These are phyloP conservation scores for Phytopythium montanum DNA, from an alignment of 352 stramenopile species.

Conservation along the genomic window DNA sequence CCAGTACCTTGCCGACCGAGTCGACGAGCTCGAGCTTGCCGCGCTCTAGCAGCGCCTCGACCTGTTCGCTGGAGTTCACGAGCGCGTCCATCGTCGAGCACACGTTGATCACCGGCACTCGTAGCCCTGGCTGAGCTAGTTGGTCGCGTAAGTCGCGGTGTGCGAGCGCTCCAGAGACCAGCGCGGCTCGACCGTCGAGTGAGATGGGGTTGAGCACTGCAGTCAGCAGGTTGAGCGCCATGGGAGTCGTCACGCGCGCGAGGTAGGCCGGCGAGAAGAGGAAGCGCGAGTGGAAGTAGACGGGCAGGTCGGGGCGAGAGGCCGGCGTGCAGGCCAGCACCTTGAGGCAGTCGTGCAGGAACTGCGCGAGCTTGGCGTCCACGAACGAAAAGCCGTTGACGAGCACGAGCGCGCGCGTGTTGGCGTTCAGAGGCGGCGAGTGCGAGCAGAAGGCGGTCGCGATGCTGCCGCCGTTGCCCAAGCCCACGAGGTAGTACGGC, in stretches of 20 bases:
- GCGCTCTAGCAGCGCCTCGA: constrained; percentile 59
- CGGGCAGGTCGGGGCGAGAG: constrained; percentile 89
- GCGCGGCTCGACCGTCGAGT: constrained; percentile 82
- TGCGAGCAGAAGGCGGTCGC: constrained; percentile 74
- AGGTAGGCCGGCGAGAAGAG: constrained; percentile 93
- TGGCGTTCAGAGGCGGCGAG: constrained; percentile 34
- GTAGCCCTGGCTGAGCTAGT: constrained; percentile 37
- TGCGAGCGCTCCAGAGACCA: constrained; percentile 87
- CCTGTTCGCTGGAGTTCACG: constrained; percentile 77
- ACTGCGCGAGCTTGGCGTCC: constrained; percentile 88
- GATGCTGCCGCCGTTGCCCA: constrained; percentile 92
- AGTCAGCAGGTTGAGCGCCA: constrained; percentile 95
- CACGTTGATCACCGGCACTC: constrained; percentile 83
- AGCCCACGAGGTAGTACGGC: constrained; percentile 92
- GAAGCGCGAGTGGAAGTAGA: constrained; percentile 95
- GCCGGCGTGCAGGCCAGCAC: constrained; percentile 90
- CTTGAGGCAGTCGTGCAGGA: constrained; percentile 94
- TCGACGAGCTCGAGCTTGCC: constrained; percentile 55
- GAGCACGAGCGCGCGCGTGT: constrained; percentile 79
- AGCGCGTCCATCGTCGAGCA: constrained; percentile 88
- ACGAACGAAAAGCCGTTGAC: constrained; percentile 91
- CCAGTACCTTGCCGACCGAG: constrained; percentile 80
- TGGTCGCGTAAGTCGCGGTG: constrained; percentile 68
- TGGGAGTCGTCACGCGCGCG: constrained; percentile 88
- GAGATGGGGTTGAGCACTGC: constrained; percentile 94